Conservation (phyloP, 305 asterid genomes). For the Petunia hybrid region DNA sequence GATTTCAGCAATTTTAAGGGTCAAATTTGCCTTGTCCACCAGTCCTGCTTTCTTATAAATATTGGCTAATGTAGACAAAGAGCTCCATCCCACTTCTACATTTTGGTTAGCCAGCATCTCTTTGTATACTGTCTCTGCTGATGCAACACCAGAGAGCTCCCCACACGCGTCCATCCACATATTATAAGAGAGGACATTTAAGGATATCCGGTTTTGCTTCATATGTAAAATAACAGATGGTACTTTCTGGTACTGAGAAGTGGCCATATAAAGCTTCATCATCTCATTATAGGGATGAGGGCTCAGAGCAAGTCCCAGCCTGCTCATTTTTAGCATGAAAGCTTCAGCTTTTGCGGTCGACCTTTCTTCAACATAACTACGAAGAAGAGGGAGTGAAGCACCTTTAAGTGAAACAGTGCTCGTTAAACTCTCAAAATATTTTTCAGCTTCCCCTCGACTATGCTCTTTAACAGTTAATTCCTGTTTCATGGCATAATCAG, state of each 20-base stretch:
- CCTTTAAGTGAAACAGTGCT: constrained; percentile 41
- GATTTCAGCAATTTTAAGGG: constrained; percentile 44
- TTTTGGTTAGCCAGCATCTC: constrained; percentile 41
- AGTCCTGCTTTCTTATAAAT: constrained; percentile 41
- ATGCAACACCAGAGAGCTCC: constrained; percentile 40
- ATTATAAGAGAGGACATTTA: constrained; percentile 51
- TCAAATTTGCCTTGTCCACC: constrained; percentile 39
- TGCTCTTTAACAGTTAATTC: constrained; percentile 43
- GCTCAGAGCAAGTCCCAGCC: constrained; percentile 40
- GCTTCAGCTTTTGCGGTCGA: constrained; percentile 46
- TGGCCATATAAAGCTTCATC: constrained; percentile 56
- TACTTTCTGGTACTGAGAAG: constrained; percentile 44
- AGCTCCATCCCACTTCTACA: constrained; percentile 49
- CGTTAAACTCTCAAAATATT: constrained; percentile 42
- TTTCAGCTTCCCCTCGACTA: constrained; percentile 40
- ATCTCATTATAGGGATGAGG: constrained; percentile 50
- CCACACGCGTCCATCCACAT: constrained; percentile 53
- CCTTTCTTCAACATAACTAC: constrained; percentile 43
- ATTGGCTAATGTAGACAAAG: constrained; percentile 48
- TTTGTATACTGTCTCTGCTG: constrained; percentile 46
- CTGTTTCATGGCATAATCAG: constrained; percentile 41
- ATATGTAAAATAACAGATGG: constrained; percentile 45
- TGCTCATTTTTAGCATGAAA: constrained; percentile 45
- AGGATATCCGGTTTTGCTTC: constrained; percentile 46
- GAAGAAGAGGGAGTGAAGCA: constrained; percentile 49